Conservation (phyloP, 2,329 filamentous ascomycete genomes). For the Ciborinia camelliae region DNA sequence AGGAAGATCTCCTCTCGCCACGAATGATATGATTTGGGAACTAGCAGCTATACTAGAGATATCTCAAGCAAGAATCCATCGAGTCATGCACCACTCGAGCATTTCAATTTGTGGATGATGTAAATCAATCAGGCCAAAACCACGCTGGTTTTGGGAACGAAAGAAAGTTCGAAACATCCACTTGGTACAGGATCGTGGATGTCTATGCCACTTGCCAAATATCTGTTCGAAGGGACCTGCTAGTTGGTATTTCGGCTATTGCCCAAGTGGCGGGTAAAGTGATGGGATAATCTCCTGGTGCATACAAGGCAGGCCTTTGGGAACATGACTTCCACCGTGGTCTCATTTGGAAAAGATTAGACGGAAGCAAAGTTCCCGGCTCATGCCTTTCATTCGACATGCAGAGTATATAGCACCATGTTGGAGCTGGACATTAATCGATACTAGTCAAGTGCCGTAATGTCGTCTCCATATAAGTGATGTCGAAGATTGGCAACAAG, state of each 20-base stretch:
- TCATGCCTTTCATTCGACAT: too few species aligned
- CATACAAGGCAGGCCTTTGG: neutral
- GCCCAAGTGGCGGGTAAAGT: rapidly evolving
- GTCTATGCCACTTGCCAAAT: neutral
- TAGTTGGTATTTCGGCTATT: neutral
- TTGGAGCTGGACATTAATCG: too few species aligned
- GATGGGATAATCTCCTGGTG: neutral
- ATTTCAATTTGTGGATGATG: neutral
- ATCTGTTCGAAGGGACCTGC: neutral
- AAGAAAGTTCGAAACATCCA: rapidly evolving
- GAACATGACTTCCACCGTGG: neutral
- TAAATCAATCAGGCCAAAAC: neutral
- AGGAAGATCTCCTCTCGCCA: neutral
- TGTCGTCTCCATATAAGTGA: too few species aligned
- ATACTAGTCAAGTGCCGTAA: too few species aligned
- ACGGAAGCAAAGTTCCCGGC: too few species aligned
- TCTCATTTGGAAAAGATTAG: too few species aligned
- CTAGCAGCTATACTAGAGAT: neutral
- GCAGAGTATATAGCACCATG: too few species aligned
- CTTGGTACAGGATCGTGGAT: neutral
- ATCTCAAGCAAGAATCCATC: rapidly evolving
- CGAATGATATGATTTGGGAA: neutral
- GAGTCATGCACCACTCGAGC: neutral
- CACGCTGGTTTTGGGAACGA: neutral
- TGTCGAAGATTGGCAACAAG: too few species aligned